These are phyloP conservation scores for Aspergillus aculeatinus DNA, from an alignment of 2,329 filamentous ascomycete species.

Conservation along the genomic window DNA sequence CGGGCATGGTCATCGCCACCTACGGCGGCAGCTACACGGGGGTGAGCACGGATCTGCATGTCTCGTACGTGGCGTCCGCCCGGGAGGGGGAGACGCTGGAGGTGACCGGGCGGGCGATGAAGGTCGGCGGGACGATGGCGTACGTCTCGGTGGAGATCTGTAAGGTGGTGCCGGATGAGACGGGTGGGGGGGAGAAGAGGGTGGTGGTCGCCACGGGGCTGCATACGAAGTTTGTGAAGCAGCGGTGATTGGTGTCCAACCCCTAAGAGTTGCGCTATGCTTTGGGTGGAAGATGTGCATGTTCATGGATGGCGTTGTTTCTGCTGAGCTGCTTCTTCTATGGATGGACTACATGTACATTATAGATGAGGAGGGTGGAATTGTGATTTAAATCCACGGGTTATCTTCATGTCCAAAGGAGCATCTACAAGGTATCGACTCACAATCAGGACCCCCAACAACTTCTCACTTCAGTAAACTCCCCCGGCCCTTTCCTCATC, in stretches of 20 bases:
- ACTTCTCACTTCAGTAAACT: too few relatives aligned
- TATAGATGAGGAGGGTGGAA: too few relatives aligned
- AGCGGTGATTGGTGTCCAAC: not conserved
- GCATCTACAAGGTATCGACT: too few relatives aligned
- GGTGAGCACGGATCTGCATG: not conserved
- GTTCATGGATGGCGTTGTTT: too few relatives aligned
- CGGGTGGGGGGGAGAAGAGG: not conserved
- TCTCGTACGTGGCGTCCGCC: not conserved
- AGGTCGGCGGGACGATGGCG: not conserved
- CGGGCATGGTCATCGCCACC: not conserved
- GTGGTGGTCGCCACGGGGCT: not conserved
- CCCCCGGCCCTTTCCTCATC: too few relatives aligned
- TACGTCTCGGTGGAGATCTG: not conserved
- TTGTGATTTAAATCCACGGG: too few relatives aligned
- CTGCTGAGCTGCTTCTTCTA: too few relatives aligned
- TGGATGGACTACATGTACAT: too few relatives aligned
- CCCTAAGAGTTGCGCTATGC: too few relatives aligned
- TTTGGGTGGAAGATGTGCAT: too few relatives aligned
- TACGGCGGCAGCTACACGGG: not conserved
- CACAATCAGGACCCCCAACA: too few relatives aligned
- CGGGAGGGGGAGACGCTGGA: not conserved
- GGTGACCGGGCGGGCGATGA: not conserved
- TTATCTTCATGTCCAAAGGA: too few relatives aligned
- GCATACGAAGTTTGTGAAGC: not conserved
- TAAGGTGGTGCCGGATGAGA: not conserved